These are phyloP conservation scores for Elsinoe perseae DNA, from an alignment of 2,329 filamentous ascomycete genomes.

Conservation along the genomic window DNA sequence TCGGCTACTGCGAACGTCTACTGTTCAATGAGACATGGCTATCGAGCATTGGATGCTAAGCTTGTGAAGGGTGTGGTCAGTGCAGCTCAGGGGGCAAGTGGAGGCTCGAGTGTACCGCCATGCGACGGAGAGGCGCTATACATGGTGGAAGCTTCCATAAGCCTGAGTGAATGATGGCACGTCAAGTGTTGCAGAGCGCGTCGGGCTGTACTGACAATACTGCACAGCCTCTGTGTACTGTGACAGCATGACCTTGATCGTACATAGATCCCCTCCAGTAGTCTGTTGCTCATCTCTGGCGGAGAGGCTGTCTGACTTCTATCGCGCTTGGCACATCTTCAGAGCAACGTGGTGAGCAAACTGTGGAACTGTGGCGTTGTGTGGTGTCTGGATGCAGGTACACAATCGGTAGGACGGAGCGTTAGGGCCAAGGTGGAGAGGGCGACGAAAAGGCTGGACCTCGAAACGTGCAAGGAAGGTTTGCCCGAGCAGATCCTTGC, in stretches of 20 bases:
- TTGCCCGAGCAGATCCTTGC: not conserved
- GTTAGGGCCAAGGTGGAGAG: not conserved
- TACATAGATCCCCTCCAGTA: too few relatives aligned
- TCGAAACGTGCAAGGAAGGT: not conserved
- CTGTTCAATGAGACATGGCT: not conserved
- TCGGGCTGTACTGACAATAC: not conserved
- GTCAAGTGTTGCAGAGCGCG: not conserved
- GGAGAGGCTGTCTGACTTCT: not conserved
- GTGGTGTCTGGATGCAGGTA: constrained; percentile 5
- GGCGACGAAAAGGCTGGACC: not conserved
- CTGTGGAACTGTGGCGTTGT: not conserved
- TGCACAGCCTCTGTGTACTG: not conserved
- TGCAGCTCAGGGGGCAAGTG: not conserved
- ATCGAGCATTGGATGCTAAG: not conserved
- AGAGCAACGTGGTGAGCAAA: not conserved
- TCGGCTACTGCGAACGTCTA: not conserved
- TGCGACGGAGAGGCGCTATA: not conserved
- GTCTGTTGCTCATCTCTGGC: not conserved
- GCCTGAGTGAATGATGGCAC: not conserved
- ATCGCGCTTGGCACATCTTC: not conserved
- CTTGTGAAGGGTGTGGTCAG: not conserved
- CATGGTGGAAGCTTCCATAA: not conserved
- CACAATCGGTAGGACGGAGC: not conserved
- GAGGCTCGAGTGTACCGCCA: not conserved
- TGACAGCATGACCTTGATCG: not conserved